Percentiles rank a stretch among this genome's conserved stretches.
These are phyloP conservation scores for Erysimum pusillum DNA, from an alignment of 441 rosid species.

Conservation along the genomic window DNA sequence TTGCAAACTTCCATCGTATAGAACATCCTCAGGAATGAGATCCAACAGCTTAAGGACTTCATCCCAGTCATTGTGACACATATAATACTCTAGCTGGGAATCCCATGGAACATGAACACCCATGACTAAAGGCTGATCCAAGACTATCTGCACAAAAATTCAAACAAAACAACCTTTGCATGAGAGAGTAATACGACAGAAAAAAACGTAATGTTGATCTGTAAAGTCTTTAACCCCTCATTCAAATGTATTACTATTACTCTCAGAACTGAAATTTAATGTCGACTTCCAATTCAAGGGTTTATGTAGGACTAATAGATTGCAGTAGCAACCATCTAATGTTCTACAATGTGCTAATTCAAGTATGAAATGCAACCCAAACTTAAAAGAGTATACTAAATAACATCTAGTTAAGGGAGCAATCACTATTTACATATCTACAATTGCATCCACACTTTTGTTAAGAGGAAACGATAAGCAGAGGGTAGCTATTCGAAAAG, in stretches of 20 bases:
- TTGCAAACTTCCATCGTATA: slow-evolving; percentile 83
- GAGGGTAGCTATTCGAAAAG: slow-evolving; percentile 19
- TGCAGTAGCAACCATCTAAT: slow-evolving; percentile 29
- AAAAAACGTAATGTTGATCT: slow-evolving; percentile 3
- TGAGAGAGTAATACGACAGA: slow-evolving; percentile 6
- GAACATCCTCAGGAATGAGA: slow-evolving; percentile 72
- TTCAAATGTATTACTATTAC: slow-evolving; percentile 28
- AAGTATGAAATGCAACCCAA: slow-evolving; percentile 33
- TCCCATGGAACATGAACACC: slow-evolving; percentile 98
- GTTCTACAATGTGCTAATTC: slow-evolving; percentile 25
- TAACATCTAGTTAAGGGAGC: slow-evolving; percentile 9
- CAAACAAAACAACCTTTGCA: slow-evolving; percentile 18
- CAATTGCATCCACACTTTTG: slow-evolving; percentile 9
- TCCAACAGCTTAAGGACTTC: slow-evolving; percentile 89
- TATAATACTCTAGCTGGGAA: slow-evolving; percentile 90
- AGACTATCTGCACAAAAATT: slow-evolving; percentile 73
- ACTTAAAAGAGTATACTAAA: slow-evolving; percentile 11
- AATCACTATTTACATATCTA: slow-evolving; percentile 29
- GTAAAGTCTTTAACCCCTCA: slow-evolving; percentile 28
- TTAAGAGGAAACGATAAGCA: slow-evolving; percentile 15
- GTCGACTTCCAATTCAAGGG: slow-evolving; percentile 18
- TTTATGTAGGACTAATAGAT: slow-evolving; percentile 19
- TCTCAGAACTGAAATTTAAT: slow-evolving; percentile 29
- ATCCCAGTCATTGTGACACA: slow-evolving; percentile 93
- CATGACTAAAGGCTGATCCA: slow-evolving; percentile 97